A percentile compares a stretch with the other conserved stretches of the same genome.
These are phyloP conservation scores for Phytophthora litchii DNA, from an alignment of 352 stramenopile species.

Conservation along the genomic window DNA sequence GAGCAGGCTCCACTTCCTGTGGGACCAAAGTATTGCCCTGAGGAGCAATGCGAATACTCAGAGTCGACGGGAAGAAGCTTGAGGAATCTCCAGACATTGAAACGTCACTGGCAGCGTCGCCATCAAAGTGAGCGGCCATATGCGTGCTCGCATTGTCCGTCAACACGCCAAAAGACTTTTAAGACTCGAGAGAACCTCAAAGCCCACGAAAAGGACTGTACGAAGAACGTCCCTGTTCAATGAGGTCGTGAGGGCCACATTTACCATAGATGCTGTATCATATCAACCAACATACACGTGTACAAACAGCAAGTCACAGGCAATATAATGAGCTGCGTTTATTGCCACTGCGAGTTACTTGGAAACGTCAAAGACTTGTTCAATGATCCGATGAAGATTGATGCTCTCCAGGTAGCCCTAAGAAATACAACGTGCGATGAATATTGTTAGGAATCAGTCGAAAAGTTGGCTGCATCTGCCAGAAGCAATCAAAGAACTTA, in stretches of 20 bases:
- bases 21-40: slow-evolving; percentile 65
- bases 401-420: slow-evolving; percentile 88
- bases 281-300: slow-evolving; percentile 3
- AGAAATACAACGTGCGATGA: slow-evolving; percentile 6
- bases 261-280: slow-evolving; percentile 4
- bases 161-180: slow-evolving; percentile 55
- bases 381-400: slow-evolving; percentile 86
- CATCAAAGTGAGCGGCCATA: slow-evolving; percentile 64
- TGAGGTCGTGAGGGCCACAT: slow-evolving; percentile 5
- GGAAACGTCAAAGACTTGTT: slow-evolving; percentile 84
- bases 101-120: slow-evolving; percentile 74
- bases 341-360: slow-evolving; percentile 53
- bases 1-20: slow-evolving; percentile 54
- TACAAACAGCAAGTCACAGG: slow-evolving; percentile 15
- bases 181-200: slow-evolving; percentile 78
- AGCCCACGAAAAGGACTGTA: slow-evolving; percentile 71
- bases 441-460: slow-evolving; percentile 1
- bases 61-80: slow-evolving; percentile 50
- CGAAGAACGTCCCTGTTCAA: slow-evolving; percentile 24
- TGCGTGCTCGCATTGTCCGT: slow-evolving; percentile 47
- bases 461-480: neutral
- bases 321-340: slow-evolving; percentile 24
- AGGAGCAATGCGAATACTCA: slow-evolving; percentile 58
- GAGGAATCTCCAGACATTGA: slow-evolving; percentile 72
- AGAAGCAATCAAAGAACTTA: slow-evolving; percentile 27